A percentile compares a stretch with the other conserved stretches of the same genome.
Conservation (phyloP, 2,329 filamentous ascomycete species). For the Ophiostoma perfectum region DNA sequence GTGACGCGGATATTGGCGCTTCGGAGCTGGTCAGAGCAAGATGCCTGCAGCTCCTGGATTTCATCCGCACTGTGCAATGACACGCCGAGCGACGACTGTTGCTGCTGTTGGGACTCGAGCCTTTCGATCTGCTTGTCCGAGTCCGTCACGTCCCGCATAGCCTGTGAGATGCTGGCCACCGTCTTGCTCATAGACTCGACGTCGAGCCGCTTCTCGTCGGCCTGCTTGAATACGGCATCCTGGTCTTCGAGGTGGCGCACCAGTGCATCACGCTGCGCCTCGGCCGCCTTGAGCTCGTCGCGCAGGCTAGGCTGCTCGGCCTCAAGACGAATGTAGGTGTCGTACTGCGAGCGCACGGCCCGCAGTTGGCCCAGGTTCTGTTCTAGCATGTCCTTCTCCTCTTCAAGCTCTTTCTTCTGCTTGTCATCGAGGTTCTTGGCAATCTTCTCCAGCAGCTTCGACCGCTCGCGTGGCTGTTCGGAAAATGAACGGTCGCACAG, state of each 20-base stretch:
- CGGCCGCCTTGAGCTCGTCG: constrained; percentile 49
- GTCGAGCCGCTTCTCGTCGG: constrained; percentile 47
- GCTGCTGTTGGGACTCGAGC: constrained; percentile 59
- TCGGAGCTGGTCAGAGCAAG: constrained; percentile 61
- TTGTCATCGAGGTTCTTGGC: constrained; percentile 57
- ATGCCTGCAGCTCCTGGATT: constrained; percentile 69
- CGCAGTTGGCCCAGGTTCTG: constrained; percentile 55
- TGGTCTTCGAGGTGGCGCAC: constrained; percentile 60
- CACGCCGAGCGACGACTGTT: background rate
- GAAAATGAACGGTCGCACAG: constrained; percentile 69
- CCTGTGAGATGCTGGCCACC: constrained; percentile 68
- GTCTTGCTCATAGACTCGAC: constrained; percentile 71
- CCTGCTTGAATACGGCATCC: constrained; percentile 60
- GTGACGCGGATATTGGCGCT: constrained; percentile 57
- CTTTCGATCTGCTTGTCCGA: constrained; percentile 69
- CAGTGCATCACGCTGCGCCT: constrained; percentile 56
- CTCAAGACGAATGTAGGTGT: constrained; percentile 61
- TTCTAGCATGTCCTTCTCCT: constrained; percentile 56
- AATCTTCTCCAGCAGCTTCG: constrained; percentile 62
- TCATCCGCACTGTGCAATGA: constrained; percentile 69
- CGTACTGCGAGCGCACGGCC: constrained; percentile 61
- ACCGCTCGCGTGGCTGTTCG: constrained; percentile 53
- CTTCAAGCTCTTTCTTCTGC: constrained; percentile 49
- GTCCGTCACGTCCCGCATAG: constrained; percentile 63
- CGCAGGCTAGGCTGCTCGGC: constrained; percentile 66